Evolutionary conservation across 352 stramenopile species (phyloP).

Genomic region (Phytophthora podocarpi): DNA sequence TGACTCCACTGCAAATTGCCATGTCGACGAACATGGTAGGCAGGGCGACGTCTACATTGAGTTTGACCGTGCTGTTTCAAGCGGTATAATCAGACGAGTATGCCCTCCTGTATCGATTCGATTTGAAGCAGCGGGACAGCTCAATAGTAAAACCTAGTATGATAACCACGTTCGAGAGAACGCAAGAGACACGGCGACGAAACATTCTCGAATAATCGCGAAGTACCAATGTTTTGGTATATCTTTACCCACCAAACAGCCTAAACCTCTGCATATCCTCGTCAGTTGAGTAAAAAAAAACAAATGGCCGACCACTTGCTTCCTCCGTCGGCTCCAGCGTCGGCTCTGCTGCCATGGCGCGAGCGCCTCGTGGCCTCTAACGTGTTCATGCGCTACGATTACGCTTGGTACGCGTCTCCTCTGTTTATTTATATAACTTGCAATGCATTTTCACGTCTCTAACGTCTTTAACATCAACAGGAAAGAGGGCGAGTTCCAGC

Average conservation of each 20-base stretch:
- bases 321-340: slow-evolving; percentile 23
- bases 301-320: background rate
- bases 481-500: slow-evolving; percentile 71
- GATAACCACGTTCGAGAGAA: slow-evolving; percentile 6
- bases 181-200: background rate
- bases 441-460: slow-evolving; percentile 12
- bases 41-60: slow-evolving; percentile 16
- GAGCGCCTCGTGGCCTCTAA: slow-evolving; percentile 53
- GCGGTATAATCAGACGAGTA: slow-evolving; percentile 35
- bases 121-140: background rate
- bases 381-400: slow-evolving; percentile 87
- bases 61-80: background rate
- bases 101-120: slow-evolving; percentile 25
- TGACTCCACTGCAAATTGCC: background rate
- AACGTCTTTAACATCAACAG: slow-evolving; percentile 24
- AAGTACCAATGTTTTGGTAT: background rate
- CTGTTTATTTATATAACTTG: slow-evolving; percentile 7
- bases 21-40: background rate
- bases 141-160: slow-evolving; percentile 7
- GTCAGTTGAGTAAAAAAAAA: background rate
- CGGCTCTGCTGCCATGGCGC: slow-evolving; percentile 41
- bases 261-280: background rate
- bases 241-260: slow-evolving; percentile 1
- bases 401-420: slow-evolving; percentile 61
- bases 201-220: slow-evolving; percentile 39